Percentiles rank a stretch among this genome's conserved stretches.
Conservation (phyloP, 2,329 filamentous ascomycete genomes). For the Aspergillus glaucus region DNA sequence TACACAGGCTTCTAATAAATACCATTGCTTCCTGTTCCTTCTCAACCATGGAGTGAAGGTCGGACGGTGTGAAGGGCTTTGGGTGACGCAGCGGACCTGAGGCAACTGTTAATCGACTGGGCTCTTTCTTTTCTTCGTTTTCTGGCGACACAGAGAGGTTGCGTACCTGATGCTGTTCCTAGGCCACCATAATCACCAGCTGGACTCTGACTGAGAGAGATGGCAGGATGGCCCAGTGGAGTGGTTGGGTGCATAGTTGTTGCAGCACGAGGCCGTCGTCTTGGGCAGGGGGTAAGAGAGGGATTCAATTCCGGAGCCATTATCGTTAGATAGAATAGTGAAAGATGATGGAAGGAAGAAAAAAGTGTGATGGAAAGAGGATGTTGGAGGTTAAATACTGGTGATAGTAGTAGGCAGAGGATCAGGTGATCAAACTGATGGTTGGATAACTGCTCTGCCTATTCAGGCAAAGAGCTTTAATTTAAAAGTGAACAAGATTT, state of each 20-base stretch:
- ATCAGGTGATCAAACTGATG: too few species aligned
- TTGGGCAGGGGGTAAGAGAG: conserved; percentile 25
- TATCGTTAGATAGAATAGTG: background rate
- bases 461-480: background rate
- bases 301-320: conserved; percentile 49
- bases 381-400: background rate
- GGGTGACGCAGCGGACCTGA: conserved; percentile 76
- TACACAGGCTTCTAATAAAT: conserved; percentile 27
- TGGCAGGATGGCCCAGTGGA: conserved; percentile 37
- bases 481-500: background rate
- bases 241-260: conserved; percentile 21
- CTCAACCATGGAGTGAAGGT: conserved; percentile 83
- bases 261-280: conserved; percentile 25
- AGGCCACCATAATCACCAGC: conserved; percentile 30
- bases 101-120: background rate
- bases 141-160: background rate
- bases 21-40: conserved; percentile 94
- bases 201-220: conserved; percentile 25
- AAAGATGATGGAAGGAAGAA: background rate
- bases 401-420: background rate
- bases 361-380: too few species aligned
- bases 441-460: background rate
- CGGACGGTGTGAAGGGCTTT: conserved; percentile 76
- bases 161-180: conserved; percentile 36
- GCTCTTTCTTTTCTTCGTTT: background rate